Percentiles rank a stretch among this genome's conserved stretches.
Conservation (phyloP, 495 filamentous ascomycete genomes). For the Podospora australis region DNA sequence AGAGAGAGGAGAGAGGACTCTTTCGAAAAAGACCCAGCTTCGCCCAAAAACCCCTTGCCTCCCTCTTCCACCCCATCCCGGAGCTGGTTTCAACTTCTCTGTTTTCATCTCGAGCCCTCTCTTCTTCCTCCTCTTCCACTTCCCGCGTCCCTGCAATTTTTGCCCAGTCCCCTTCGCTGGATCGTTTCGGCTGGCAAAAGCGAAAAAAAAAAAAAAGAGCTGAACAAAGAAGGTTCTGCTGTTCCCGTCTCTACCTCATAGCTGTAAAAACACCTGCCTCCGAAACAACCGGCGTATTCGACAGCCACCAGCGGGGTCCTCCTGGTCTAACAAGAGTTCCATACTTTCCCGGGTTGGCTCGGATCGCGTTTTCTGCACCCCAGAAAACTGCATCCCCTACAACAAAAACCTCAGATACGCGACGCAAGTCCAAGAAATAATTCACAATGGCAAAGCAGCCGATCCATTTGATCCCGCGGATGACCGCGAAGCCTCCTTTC, state of each 20-base stretch:
- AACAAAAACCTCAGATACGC: not conserved
- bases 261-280: too few relatives aligned
- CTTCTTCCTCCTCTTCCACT: not conserved
- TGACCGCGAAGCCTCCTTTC: constrained; percentile 60
- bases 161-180: not conserved
- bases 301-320: not conserved
- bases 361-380: not conserved
- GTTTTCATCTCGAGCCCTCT: not conserved
- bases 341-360: too few relatives aligned
- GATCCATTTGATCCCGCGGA: constrained; percentile 54
- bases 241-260: not conserved
- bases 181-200: constrained; percentile 4
- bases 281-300: too few relatives aligned
- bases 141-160: not conserved
- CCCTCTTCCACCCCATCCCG: constrained; percentile 2
- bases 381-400: not conserved
- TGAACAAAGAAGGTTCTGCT: not conserved
- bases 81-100: not conserved
- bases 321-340: too few relatives aligned
- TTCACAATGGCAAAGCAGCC: constrained; percentile 42
- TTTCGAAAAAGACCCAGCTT: not conserved
- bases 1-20: not conserved
- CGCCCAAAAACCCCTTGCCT: constrained; percentile 4
- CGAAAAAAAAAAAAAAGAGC: not conserved
- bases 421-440: not conserved